Conservation (phyloP, 148 eudicot genomes). For the Chenopodium formosanum region DNA sequence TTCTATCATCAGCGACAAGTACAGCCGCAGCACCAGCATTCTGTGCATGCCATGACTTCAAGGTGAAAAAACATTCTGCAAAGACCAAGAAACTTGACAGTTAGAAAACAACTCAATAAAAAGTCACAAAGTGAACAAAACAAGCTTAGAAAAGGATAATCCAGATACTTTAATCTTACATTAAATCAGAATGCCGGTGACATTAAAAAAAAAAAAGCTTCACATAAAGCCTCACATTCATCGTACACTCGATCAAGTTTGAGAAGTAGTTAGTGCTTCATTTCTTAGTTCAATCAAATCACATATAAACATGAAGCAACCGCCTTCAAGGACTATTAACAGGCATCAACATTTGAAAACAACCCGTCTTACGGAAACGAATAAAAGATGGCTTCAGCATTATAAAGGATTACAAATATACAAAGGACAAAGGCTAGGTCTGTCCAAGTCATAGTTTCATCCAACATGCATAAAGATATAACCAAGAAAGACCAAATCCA, state of each 20-base stretch:
- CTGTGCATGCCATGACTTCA: conserved; percentile 96
- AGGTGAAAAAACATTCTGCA: conserved; percentile 85
- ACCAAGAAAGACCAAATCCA: neutral
- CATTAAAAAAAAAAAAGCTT: neutral
- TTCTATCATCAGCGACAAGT: conserved; percentile 70
- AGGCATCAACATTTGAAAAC: neutral
- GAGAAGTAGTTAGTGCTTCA: neutral
- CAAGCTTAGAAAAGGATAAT: neutral
- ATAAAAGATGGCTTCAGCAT: neutral
- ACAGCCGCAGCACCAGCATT: conserved; percentile 90
- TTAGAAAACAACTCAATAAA: conserved; percentile 2
- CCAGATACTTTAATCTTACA: neutral
- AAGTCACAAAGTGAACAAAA: neutral
- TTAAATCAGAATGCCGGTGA: neutral
- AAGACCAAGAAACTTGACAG: conserved; percentile 6
- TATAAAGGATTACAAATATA: too few relatives aligned
- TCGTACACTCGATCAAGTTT: neutral
- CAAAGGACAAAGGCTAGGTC: neutral
- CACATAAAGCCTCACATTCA: neutral
- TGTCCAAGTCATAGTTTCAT: neutral
- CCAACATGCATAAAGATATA: neutral
- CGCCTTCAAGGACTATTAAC: neutral
- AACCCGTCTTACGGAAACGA: neutral
- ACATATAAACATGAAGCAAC: neutral
- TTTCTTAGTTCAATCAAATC: neutral